Conservation (phyloP, 2,329 filamentous ascomycete genomes). For the Paracoccidioides lutzii region DNA sequence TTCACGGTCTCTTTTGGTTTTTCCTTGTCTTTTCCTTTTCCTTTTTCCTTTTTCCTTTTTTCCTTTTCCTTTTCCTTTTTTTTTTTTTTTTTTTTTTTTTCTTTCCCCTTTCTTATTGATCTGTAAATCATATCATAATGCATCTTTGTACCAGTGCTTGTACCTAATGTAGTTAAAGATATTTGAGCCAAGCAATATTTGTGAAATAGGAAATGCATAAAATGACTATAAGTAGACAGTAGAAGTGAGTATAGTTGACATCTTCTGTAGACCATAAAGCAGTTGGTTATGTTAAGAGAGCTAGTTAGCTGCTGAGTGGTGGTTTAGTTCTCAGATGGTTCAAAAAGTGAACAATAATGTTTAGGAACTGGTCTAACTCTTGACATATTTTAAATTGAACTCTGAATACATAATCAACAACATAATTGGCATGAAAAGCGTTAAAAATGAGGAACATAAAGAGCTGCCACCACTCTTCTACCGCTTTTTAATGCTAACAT, state of each 20-base stretch:
- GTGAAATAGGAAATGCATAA: too few species aligned
- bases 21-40: neutral
- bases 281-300: too few species aligned
- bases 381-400: neutral
- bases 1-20: neutral
- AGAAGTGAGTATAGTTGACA: too few species aligned
- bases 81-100: neutral
- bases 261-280: too few species aligned
- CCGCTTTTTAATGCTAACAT: conserved; percentile 63
- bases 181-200: too few species aligned
- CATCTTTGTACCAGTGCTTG: too few species aligned
- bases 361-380: neutral
- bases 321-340: too few species aligned
- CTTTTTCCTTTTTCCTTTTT: neutral
- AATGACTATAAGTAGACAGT: too few species aligned
- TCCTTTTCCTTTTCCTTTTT: neutral
- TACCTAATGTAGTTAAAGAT: too few species aligned
- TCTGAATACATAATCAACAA: neutral
- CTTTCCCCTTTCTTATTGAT: neutral
- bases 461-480: conserved; percentile 12
- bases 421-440: neutral
- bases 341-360: too few species aligned
- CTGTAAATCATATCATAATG: neutral
- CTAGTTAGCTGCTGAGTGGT: too few species aligned
- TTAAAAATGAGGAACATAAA: neutral